Conservation (phyloP, 208 protist genomes). For the Acanthamoeba culbertsoni region DNA sequence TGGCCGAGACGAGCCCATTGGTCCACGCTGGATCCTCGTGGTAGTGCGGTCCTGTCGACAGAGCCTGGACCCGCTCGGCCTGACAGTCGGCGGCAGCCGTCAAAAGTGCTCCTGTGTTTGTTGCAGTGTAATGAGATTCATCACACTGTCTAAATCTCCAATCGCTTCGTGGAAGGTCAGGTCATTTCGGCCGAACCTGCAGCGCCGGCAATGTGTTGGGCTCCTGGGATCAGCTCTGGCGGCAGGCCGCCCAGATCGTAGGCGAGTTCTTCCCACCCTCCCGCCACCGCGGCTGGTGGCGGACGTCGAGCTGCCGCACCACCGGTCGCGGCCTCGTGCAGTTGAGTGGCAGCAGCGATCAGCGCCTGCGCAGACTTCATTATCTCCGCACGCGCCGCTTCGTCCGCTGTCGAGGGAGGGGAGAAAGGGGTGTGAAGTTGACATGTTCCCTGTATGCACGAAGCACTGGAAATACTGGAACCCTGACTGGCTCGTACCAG, state of each 20-base stretch:
- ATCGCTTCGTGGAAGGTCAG: background rate
- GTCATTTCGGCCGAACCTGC: too few species aligned
- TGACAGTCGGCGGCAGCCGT: background rate
- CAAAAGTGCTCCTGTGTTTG: background rate
- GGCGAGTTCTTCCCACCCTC: background rate
- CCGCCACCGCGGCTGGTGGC: background rate
- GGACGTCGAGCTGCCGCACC: background rate
- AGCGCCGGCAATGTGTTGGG: conserved; percentile 14
- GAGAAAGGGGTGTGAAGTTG: too few species aligned
- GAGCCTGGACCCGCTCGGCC: background rate
- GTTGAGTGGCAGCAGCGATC: background rate
- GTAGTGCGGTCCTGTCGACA: background rate
- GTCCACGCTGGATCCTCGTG: conserved; percentile 1
- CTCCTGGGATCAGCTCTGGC: background rate
- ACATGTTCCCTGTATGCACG: too few species aligned
- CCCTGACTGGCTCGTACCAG: too few species aligned
- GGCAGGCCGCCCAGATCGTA: background rate
- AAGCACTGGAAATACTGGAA: too few species aligned
- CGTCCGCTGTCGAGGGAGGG: background rate
- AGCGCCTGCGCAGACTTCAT: background rate
- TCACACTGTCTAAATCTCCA: background rate
- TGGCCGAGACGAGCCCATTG: conserved; percentile 21
- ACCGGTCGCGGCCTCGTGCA: background rate
- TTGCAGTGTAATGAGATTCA: background rate
- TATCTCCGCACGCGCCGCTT: background rate